These are phyloP conservation scores for Polytolypa hystricis DNA, from an alignment of 2,329 filamentous ascomycete genomes.

Conservation along the genomic window DNA sequence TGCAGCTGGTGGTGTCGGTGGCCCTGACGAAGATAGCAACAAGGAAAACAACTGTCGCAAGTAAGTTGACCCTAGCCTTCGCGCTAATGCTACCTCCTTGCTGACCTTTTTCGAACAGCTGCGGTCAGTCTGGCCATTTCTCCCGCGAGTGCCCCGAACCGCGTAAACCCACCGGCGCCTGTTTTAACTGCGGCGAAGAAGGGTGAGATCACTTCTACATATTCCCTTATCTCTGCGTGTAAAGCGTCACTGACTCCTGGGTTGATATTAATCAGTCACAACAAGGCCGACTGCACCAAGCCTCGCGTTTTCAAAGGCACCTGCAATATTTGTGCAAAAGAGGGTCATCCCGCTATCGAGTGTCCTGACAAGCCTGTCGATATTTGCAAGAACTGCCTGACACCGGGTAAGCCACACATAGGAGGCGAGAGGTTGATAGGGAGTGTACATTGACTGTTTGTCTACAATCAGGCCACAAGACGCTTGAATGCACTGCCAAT, in stretches of 20 bases:
- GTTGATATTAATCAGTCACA: constrained; percentile 22
- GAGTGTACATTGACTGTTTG: constrained; percentile 6
- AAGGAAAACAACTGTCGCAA: constrained; percentile 25
- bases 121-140: constrained; percentile 27
- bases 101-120: constrained; percentile 14
- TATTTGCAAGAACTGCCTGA: constrained; percentile 37
- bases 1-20: constrained; percentile 3
- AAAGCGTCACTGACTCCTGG: neutral
- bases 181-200: constrained; percentile 37
- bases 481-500: constrained; percentile 34
- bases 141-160: constrained; percentile 34
- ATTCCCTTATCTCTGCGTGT: constrained; percentile 3
- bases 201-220: constrained; percentile 20
- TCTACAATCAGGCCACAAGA: constrained; percentile 30
- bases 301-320: constrained; percentile 37
- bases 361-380: constrained; percentile 35
- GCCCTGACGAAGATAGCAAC: constrained; percentile 5
- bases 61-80: constrained; percentile 17
- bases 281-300: constrained; percentile 35
- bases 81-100: neutral
- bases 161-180: constrained; percentile 26
- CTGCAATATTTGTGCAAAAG: constrained; percentile 36
- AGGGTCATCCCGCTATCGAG: constrained; percentile 35
- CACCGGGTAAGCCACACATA: constrained; percentile 27
- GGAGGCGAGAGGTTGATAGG: too few relatives aligned